Conservation (phyloP, 2,329 filamentous ascomycete genomes). For the Annulohypoxylon truncatum region DNA sequence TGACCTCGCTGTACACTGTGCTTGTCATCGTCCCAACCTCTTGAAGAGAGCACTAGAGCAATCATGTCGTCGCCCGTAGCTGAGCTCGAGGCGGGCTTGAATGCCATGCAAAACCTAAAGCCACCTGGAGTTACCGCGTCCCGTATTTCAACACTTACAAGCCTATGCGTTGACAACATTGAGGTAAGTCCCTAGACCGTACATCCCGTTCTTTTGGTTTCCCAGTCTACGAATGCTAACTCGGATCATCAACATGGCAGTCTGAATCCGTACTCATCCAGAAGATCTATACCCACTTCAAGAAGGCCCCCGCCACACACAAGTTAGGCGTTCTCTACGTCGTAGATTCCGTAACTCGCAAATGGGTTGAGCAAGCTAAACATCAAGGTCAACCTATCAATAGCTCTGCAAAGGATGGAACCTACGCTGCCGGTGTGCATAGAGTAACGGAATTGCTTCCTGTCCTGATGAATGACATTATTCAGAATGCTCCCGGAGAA, state of each 20-base stretch:
- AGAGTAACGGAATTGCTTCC: conserved; percentile 96
- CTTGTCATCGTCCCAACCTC: conserved; percentile 42
- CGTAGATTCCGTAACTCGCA: conserved; percentile 99
- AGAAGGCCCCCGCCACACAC: conserved; percentile 92
- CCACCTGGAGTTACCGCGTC: conserved; percentile 93
- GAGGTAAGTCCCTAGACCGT: conserved; percentile 72
- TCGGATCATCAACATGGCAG: conserved; percentile 60
- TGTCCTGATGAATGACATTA: conserved; percentile 93
- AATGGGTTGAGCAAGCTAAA: conserved; percentile 97
- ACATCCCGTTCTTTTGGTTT: conserved; percentile 7
- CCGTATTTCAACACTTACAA: conserved; percentile 88
- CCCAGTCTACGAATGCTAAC: conserved; percentile 38
- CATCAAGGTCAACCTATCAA: conserved; percentile 84
- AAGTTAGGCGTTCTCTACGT: conserved; percentile 99
- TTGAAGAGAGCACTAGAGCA: conserved; percentile 40
- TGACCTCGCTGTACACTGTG: conserved; percentile 46
- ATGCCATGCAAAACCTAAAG: conserved; percentile 91
- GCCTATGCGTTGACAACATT: conserved; percentile 87
- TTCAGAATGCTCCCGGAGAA: conserved; percentile 86
- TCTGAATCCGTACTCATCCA: conserved; percentile 95
- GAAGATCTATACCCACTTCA: conserved; percentile 97
- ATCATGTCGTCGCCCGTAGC: conserved; percentile 85
- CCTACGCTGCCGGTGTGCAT: conserved; percentile 93
- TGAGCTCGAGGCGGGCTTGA: conserved; percentile 89
- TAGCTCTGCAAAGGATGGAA: conserved; percentile 86